Base-by-base conservation (phyloP, 1,139 yeast genomes). In the Nakaseomyces delphensis region DNA sequence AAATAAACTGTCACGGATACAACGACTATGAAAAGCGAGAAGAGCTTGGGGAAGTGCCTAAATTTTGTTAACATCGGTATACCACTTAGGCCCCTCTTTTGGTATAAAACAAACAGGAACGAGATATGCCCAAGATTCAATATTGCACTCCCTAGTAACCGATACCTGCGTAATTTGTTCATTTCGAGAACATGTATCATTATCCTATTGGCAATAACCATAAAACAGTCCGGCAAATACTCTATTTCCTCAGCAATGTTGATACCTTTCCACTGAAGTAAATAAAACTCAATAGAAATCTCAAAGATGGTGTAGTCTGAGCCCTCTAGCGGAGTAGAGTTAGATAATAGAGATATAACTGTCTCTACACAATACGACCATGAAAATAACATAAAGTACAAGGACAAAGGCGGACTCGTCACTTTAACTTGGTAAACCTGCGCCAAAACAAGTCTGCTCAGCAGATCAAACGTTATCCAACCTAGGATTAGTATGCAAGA, bases 291-390 rank as follows among this genome's bases (percentile, higher is more conserved):
- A 6, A 54, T 43, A 3, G 62, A 52, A 8, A 60, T 45, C 41
- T 57, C 63, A 38, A 57, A 53, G 8, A 56, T 47, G 1, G 62
- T 49, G 38, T 53, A 56, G 36, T 58, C 61, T 3, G 52, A 48
- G 37, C 55, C 60, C 29, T 50, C 55, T 42, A 59, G 40, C 7
- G 59, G 54, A 14, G 46, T 43, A 3, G 49, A 39, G 39, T 56
- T 53, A 2, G 55, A 43, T 1, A 60, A 52, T 6, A 51, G 43
- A 2, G 55, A 43, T 13, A 56, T 43, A 36, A 59, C 55, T 1
- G 57, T 49, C 43, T 59, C 62, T 3, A 57, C 46, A 40, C 59
- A 48, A 38, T 53, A 54, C 1, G 64, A 57, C 40, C 51, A 45
- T 13, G 57, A 45, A 33, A 57, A 47, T 7, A 48, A 36, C 5